These are phyloP conservation scores for Candida sp. DNA, from an alignment of 1,139 yeast genomes.

Conservation along the genomic window DNA sequence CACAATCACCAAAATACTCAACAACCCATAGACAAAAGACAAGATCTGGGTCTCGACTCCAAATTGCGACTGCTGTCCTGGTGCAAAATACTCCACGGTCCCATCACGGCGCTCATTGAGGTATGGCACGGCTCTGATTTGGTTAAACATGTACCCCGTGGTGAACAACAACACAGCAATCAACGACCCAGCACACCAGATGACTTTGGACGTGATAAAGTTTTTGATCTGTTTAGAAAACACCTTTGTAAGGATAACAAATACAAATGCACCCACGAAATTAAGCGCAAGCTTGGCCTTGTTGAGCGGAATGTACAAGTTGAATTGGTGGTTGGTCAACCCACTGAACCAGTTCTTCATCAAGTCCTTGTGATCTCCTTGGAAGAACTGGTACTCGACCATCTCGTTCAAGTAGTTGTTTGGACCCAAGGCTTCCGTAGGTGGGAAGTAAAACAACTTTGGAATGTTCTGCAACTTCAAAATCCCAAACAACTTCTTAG, in stretches of 20 bases:
- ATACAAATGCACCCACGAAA: constrained; percentile 41
- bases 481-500: constrained; percentile 55
- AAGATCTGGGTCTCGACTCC: constrained; percentile 86
- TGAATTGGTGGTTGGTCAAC: constrained; percentile 47
- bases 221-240: constrained; percentile 39
- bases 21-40: constrained; percentile 62
- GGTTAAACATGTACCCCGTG: constrained; percentile 94
- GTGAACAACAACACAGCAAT: constrained; percentile 71
- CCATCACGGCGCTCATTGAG: constrained; percentile 63
- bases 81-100: constrained; percentile 59
- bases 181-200: constrained; percentile 73
- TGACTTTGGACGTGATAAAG: constrained; percentile 28
- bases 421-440: constrained; percentile 43
- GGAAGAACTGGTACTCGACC: constrained; percentile 53
- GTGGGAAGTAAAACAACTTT: constrained; percentile 66
- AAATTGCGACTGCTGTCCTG: constrained; percentile 75
- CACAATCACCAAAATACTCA: constrained; percentile 53
- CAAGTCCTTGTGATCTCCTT: constrained; percentile 54
- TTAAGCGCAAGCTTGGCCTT: constrained; percentile 54
- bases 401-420: constrained; percentile 38
- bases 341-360: constrained; percentile 42
- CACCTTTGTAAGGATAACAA: constrained; percentile 22
- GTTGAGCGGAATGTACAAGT: constrained; percentile 59
- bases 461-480: constrained; percentile 79
- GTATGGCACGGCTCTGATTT: constrained; percentile 79